A percentile compares a stretch with the other conserved stretches of the same genome.
phyloP scores from a whole-genome alignment of 495 filamentous ascomycete species.

The Annulohypoxylon stygium region DNA sequence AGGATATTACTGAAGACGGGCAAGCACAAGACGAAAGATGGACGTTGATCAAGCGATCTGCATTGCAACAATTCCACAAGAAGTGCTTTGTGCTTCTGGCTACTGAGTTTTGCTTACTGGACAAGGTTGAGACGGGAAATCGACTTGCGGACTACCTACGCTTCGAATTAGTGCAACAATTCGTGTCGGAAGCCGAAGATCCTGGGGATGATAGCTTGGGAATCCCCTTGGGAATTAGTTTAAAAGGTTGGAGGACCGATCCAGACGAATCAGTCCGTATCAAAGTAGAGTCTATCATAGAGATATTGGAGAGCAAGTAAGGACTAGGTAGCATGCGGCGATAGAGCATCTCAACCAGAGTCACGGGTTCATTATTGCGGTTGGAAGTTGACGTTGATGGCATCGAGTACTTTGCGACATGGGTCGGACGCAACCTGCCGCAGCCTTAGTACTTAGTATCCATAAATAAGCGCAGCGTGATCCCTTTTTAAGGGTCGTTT shows the following conservation, averaged over 20 bases:
- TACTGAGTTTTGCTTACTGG: constrained; percentile 2
- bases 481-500: not conserved
- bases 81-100: constrained; percentile 5
- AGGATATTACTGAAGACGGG: not conserved
- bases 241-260: constrained; percentile 8
- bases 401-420: not conserved
- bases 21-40: constrained; percentile 4
- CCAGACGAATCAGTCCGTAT: not conserved
- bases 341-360: not conserved
- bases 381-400: not conserved
- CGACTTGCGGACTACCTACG: constrained; percentile 16
- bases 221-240: not conserved
- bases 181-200: constrained; percentile 11
- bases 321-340: not conserved
- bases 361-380: not conserved
- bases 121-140: not conserved
- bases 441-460: too few species aligned
- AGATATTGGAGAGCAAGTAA: not conserved
- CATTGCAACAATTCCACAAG: constrained; percentile 3
- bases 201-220: not conserved
- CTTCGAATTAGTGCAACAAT: constrained; percentile 25
- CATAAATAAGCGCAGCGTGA: not conserved
- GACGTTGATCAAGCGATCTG: constrained; percentile 5
- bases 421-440: not conserved
- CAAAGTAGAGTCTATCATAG: not conserved